Evolutionary conservation across 1,284 basidiomycete genomes (phyloP), one percentile per base, ranked within the genome.

Genomic region (Leccinum fuscescens): DNA sequence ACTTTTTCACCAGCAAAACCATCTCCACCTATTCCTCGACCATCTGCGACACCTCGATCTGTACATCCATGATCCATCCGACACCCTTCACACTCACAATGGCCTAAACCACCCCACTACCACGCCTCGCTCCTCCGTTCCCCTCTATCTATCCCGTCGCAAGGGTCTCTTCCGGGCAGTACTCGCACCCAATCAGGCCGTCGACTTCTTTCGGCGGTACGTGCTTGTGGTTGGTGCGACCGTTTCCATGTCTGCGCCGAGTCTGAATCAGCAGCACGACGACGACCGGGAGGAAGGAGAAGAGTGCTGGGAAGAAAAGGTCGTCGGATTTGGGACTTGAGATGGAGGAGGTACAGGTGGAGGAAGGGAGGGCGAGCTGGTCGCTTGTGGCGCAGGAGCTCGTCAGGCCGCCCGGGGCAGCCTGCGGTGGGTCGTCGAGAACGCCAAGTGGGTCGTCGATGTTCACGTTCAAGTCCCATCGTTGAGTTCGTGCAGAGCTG

Each of bases 141-240:
- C 24, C 24, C 24, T 24, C 24, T 24, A 24, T 24, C 24, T 24
- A 24, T 24, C 24, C 24, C 24, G 24, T 24, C 24, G 24, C 24
- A 24, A 24, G 24, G 24, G 24, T 24, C 24, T 24, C 24, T 27
- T 27, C 6, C 6, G 24, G 24, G 24, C 6, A 29, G 33, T 33
- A 0, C 64, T 69, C 20, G 49, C 65, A 2, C 63, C 71, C 7
- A 53, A 33, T 12, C 54, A 61, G 42, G 69, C 69, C 2, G 55
- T 69, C 46, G 71, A 71, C 58, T 73, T 72, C 33, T 73, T 71
- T 58, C 70, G 65, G 1, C 59, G 63, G 63, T 71, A 71, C 49
- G 4, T 59, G 33, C 55, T 67, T 27, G 17, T 59, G 12, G 42
- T 49, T 49, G 20, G 49, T 14, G 3, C 56, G 2, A 31, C 56